Evolutionary conservation across 169 alveolate species (phyloP).

Genomic region (Fabrea salina): DNA sequence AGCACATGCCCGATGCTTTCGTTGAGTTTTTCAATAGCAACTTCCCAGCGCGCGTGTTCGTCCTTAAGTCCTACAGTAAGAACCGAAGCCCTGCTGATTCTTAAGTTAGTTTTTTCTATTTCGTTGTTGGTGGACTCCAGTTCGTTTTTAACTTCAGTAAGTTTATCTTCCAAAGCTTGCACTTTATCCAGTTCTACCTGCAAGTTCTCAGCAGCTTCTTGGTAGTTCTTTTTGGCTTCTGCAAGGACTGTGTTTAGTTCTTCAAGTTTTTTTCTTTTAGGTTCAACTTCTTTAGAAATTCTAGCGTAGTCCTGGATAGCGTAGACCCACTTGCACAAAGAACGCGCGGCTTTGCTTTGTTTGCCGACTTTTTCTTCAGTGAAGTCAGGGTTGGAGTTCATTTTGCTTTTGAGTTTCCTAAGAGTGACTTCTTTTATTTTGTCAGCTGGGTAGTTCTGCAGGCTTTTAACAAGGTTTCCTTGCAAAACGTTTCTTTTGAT

Average conservation of each 20-base stretch:
- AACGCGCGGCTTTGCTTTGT: conserved; percentile 76
- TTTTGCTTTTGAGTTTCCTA: conserved; percentile 55
- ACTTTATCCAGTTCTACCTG: conserved; percentile 84
- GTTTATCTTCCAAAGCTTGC: conserved; percentile 71
- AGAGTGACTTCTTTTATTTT: conserved; percentile 61
- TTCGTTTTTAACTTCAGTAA: conserved; percentile 78
- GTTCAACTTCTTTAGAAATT: conserved; percentile 80
- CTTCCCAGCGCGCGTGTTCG: conserved; percentile 91
- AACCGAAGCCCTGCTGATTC: conserved; percentile 88
- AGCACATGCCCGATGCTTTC: conserved; percentile 63
- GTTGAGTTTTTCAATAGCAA: conserved; percentile 68
- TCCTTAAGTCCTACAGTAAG: conserved; percentile 85
- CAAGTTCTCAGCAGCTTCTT: conserved; percentile 75
- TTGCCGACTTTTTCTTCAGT: conserved; percentile 78
- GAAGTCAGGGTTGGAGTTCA: conserved; percentile 71
- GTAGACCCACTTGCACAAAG: conserved; percentile 88
- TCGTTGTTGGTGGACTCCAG: conserved; percentile 77
- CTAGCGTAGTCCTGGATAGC: conserved; percentile 85
- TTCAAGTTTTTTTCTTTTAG: conserved; percentile 63
- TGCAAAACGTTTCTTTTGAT: conserved; percentile 72
- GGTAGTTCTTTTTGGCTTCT: conserved; percentile 77
- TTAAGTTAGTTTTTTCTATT: conserved; percentile 75
- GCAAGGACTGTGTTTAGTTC: conserved; percentile 72
- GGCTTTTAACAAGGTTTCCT: conserved; percentile 65
- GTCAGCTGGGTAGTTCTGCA: conserved; percentile 71